Percentiles rank a stretch among this genome's conserved stretches.
phyloP scores from a whole-genome alignment of 371 early-diverging fungal genomes.

The Mortierella sp. region DNA sequence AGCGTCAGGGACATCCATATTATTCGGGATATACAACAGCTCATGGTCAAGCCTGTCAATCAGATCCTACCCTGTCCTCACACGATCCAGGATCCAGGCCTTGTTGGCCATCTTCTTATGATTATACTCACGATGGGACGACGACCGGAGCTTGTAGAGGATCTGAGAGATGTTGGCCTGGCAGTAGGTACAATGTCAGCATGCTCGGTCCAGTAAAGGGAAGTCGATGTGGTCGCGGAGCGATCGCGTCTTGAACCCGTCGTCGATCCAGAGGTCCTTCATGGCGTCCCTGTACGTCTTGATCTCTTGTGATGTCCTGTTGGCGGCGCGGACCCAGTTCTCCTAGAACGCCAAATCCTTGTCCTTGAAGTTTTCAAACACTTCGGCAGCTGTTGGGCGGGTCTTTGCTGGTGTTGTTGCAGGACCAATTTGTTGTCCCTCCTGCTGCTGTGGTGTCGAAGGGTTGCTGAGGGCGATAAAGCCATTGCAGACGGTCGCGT shows the following conservation, averaged over 20 bases:
- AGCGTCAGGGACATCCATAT: conserved; percentile 17
- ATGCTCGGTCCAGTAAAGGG: not conserved
- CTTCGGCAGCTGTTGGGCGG: not conserved
- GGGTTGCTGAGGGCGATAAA: not conserved
- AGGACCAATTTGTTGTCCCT: not conserved
- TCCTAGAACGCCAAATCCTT: not conserved
- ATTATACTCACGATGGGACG: conserved; percentile 35
- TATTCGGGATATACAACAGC: conserved; percentile 11
- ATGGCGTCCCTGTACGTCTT: not conserved
- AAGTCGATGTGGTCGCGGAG: not conserved
- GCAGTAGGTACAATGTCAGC: conserved; percentile 34
- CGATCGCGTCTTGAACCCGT: conserved; percentile 9
- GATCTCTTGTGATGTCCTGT: not conserved
- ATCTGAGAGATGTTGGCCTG: conserved; percentile 16
- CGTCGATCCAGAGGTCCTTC: conserved; percentile 16
- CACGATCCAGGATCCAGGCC: conserved; percentile 24
- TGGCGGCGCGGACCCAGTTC: not conserved
- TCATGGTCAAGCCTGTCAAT: conserved; percentile 13
- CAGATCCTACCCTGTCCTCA: conserved; percentile 24
- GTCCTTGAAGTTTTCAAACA: not conserved
- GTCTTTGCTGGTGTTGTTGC: not conserved
- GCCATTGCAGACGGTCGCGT: not conserved
- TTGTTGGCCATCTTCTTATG: not conserved
- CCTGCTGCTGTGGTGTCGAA: not conserved
- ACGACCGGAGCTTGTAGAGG: conserved; percentile 20